Conservation (phyloP, 2,329 filamentous ascomycete species). For the Diaporthe citri region DNA sequence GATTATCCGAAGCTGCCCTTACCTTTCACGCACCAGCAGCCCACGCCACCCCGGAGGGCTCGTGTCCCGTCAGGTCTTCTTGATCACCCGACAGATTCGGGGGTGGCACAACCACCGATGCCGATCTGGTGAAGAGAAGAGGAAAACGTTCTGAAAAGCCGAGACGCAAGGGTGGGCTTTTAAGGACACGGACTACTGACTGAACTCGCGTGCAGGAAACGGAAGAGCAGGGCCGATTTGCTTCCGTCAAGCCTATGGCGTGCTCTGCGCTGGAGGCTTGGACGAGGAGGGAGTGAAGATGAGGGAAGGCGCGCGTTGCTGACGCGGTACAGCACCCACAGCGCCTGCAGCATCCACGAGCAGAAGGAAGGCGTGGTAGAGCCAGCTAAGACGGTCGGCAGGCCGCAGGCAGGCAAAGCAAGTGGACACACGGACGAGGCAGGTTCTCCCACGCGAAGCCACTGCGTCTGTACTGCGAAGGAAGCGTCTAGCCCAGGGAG, state of each 20-base stretch:
- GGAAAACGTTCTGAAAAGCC: neutral
- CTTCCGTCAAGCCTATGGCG: constrained; percentile 7
- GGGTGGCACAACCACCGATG: too few relatives aligned
- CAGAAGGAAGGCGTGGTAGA: neutral
- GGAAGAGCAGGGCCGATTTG: neutral
- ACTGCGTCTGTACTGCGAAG: neutral
- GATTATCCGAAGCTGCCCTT: constrained; percentile 16
- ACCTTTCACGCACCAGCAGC: neutral
- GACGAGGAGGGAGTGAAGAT: neutral
- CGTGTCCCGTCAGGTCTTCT: constrained; percentile 11
- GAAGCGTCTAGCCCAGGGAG: neutral
- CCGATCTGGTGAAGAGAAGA: too few relatives aligned
- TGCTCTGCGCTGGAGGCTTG: neutral
- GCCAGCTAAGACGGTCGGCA: neutral
- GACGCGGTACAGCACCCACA: neutral
- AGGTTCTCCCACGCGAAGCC: neutral
- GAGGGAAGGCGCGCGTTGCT: neutral
- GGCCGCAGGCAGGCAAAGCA: neutral
- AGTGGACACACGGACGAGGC: neutral
- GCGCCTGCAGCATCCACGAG: neutral
- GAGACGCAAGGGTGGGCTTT: neutral
- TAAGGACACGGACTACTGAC: constrained; percentile 6
- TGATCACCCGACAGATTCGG: constrained; percentile 7
- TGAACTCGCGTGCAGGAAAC: neutral
- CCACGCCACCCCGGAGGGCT: neutral